Evolutionary conservation across 148 eudicot genomes (phyloP).

Genomic region (Spergularia bocconei): DNA sequence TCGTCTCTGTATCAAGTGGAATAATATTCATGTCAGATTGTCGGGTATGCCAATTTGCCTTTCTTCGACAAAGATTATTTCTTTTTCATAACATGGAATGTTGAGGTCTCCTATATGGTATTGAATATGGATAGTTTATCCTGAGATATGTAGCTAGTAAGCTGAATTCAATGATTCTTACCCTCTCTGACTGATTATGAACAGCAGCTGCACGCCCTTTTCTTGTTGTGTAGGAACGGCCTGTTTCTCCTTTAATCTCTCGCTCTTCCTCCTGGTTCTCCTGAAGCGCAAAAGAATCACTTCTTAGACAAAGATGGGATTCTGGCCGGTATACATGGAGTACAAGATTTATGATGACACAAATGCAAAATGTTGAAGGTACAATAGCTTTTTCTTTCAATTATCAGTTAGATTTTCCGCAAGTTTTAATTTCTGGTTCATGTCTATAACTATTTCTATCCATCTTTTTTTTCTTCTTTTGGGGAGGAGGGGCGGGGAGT

Average conservation of each 20-base stretch:
- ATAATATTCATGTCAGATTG: conserved; percentile 21
- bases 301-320: background rate
- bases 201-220: conserved; percentile 65
- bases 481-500: too few species aligned
- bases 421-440: too few species aligned
- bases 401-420: background rate
- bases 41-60: conserved; percentile 20
- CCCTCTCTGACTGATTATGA: conserved; percentile 95
- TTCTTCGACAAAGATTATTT: background rate
- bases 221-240: conserved; percentile 51
- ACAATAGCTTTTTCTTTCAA: background rate
- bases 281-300: conserved; percentile 20
- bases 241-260: conserved; percentile 47
- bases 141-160: background rate
- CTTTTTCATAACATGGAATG: background rate
- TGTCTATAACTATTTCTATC: too few species aligned
- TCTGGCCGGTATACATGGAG: background rate
- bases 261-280: conserved; percentile 57
- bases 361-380: background rate
- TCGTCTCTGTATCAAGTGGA: conserved; percentile 44
- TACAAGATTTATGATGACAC: background rate
- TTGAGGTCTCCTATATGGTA: background rate
- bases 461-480: too few species aligned
- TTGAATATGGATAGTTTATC: background rate
- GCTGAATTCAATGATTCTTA: conserved; percentile 20